Evolutionary conservation across 176 grass and related monocot species (phyloP).

Genomic region (Cenchrus purpureus): DNA sequence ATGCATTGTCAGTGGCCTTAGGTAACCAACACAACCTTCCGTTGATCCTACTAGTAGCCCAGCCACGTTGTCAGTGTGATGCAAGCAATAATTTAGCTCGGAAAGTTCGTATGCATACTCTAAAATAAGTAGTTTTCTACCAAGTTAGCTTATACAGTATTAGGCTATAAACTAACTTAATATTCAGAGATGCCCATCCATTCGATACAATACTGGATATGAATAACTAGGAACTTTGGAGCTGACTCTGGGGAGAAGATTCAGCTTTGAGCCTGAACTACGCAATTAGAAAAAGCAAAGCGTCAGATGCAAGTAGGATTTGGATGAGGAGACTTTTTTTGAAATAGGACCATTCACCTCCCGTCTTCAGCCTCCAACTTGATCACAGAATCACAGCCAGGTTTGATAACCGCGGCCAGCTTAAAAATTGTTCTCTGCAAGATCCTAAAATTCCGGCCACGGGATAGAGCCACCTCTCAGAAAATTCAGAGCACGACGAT

Average conservation of each 20-base stretch:
- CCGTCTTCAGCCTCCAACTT: background rate
- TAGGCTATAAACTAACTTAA: background rate
- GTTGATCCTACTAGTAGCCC: background rate
- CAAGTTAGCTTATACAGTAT: background rate
- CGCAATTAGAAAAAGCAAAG: conserved; percentile 16
- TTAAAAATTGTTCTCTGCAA: background rate
- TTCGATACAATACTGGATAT: background rate
- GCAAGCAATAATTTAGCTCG: background rate
- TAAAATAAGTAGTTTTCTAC: background rate
- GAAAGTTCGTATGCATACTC: background rate
- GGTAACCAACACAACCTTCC: conserved; percentile 25
- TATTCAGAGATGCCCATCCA: background rate
- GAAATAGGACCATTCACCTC: background rate
- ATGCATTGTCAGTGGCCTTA: background rate
- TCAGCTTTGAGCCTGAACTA: background rate
- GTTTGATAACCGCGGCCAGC: background rate
- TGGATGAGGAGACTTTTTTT: background rate
- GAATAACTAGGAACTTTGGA: background rate
- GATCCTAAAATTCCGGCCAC: conserved; percentile 46
- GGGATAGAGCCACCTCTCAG: background rate
- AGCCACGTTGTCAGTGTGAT: background rate
- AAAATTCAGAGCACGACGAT: background rate
- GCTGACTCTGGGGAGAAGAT: background rate
- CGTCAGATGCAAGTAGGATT: conserved; percentile 18
- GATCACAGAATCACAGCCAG: background rate